A percentile compares a stretch with the other conserved stretches of the same genome.
These are phyloP conservation scores for Bacidia gigantensis DNA, from an alignment of 495 filamentous ascomycete genomes.

Conservation along the genomic window DNA sequence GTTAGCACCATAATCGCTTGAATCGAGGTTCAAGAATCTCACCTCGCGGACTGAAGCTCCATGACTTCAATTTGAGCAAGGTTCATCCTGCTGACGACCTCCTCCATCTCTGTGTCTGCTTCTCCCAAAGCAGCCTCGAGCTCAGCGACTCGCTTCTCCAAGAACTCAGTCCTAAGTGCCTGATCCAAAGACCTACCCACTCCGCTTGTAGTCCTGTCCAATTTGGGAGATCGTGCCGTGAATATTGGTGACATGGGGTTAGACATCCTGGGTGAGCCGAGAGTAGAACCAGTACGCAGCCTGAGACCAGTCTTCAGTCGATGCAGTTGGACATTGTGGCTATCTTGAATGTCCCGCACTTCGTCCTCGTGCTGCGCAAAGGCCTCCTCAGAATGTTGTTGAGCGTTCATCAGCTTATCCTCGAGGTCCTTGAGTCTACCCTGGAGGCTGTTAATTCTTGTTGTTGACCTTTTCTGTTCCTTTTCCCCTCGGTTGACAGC, in stretches of 20 bases:
- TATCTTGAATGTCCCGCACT: constrained; percentile 57
- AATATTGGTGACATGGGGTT: constrained; percentile 51
- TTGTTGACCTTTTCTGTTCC: constrained; percentile 64
- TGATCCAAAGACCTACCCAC: constrained; percentile 44
- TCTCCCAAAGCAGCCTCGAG: constrained; percentile 70
- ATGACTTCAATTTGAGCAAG: constrained; percentile 87
- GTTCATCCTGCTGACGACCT: constrained; percentile 86
- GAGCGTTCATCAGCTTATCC: constrained; percentile 68
- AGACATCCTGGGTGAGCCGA: constrained; percentile 37
- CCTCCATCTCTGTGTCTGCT: constrained; percentile 86
- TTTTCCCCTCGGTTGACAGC: constrained; percentile 77
- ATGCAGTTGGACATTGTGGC: constrained; percentile 61
- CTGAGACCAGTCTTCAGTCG: constrained; percentile 46
- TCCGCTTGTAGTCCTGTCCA: constrained; percentile 44
- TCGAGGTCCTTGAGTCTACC: constrained; percentile 64
- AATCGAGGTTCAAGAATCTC: constrained; percentile 18
- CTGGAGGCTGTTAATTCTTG: constrained; percentile 73
- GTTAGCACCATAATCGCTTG: too few relatives aligned
- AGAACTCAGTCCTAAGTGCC: constrained; percentile 49
- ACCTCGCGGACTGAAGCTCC: constrained; percentile 80
- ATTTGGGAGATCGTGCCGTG: constrained; percentile 38
- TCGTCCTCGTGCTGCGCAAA: constrained; percentile 79
- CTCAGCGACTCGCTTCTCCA: constrained; percentile 64
- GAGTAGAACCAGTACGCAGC: constrained; percentile 25
- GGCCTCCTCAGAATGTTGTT: constrained; percentile 74